These are phyloP conservation scores for Pancytospora philotis DNA, from an alignment of 371 early-diverging fungal species.

Conservation along the genomic window DNA sequence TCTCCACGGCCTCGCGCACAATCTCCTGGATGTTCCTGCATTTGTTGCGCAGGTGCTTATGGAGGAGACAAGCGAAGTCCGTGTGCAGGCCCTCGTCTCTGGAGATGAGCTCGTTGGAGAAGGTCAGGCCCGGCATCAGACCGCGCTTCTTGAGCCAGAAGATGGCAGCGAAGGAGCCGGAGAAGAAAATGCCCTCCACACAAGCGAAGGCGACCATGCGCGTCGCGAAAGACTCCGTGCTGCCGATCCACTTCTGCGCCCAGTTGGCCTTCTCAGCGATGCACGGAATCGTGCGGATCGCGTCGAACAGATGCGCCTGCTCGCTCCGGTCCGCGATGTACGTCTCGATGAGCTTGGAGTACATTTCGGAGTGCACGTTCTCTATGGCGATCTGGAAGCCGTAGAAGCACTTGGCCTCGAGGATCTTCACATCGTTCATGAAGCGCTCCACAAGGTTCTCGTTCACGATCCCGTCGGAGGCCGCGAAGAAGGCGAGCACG, in stretches of 20 bases:
- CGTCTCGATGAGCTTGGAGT: slow-evolving; percentile 89
- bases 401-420: slow-evolving; percentile 94
- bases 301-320: slow-evolving; percentile 79
- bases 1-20: slow-evolving; percentile 73
- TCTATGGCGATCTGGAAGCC: slow-evolving; percentile 99
- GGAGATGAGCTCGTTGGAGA: slow-evolving; percentile 94
- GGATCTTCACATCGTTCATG: slow-evolving; percentile 85
- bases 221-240: slow-evolving; percentile 74
- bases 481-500: slow-evolving; percentile 98
- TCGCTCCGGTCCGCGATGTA: slow-evolving; percentile 80
- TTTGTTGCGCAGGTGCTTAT: slow-evolving; percentile 70
- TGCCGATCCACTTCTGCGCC: slow-evolving; percentile 91
- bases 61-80: slow-evolving; percentile 94
- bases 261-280: slow-evolving; percentile 93
- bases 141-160: slow-evolving; percentile 99
- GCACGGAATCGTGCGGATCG: slow-evolving; percentile 87
- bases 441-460: slow-evolving; percentile 92
- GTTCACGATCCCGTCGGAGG: slow-evolving; percentile 96
- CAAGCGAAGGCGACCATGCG: slow-evolving; percentile 95
- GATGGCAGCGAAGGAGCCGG: slow-evolving; percentile 90
- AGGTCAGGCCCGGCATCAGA: slow-evolving; percentile 95
- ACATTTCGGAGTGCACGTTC: slow-evolving; percentile 97
- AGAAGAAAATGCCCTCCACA: slow-evolving; percentile 99
- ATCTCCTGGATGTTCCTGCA: slow-evolving; percentile 66
- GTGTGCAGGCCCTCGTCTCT: slow-evolving; percentile 98